These are phyloP conservation scores for Blastobotrys muscicola DNA, from an alignment of 805 yeast genomes.

Conservation along the genomic window DNA sequence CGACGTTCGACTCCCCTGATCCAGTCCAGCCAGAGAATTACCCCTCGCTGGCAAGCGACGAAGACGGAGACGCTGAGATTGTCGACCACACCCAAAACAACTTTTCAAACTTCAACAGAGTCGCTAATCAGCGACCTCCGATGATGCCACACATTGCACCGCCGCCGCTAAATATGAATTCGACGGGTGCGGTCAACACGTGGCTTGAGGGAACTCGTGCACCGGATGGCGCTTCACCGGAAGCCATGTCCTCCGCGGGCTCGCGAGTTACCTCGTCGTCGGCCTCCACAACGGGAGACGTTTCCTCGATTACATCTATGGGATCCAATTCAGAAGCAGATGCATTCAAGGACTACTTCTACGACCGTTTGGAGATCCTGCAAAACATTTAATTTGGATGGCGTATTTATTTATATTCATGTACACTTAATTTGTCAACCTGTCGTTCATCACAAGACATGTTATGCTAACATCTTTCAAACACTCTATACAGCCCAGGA, in stretches of 20 bases:
- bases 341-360: slow-evolving; percentile 14
- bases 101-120: too few relatives aligned
- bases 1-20: slow-evolving; percentile 18
- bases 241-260: slow-evolving; percentile 3
- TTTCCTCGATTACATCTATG: background rate
- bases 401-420: background rate
- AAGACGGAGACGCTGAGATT: slow-evolving; percentile 1
- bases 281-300: background rate
- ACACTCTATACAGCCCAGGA: slow-evolving; percentile 84
- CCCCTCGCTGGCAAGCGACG: slow-evolving; percentile 6
- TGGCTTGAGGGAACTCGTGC: too few relatives aligned
- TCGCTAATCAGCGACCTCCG: too few relatives aligned
- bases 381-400: slow-evolving; percentile 5
- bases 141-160: too few relatives aligned
- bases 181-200: too few relatives aligned
- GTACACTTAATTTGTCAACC: slow-evolving; percentile 3
- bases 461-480: slow-evolving; percentile 67
- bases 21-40: slow-evolving; percentile 10
- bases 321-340: slow-evolving; percentile 2
- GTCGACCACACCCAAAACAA: background rate
- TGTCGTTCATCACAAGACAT: slow-evolving; percentile 4
- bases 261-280: slow-evolving; percentile 4
- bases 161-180: too few relatives aligned
- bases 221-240: background rate
- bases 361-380: slow-evolving; percentile 18